phyloP scores from a whole-genome alignment of 2,329 filamentous ascomycete genomes.

The Venturia pyrina region DNA sequence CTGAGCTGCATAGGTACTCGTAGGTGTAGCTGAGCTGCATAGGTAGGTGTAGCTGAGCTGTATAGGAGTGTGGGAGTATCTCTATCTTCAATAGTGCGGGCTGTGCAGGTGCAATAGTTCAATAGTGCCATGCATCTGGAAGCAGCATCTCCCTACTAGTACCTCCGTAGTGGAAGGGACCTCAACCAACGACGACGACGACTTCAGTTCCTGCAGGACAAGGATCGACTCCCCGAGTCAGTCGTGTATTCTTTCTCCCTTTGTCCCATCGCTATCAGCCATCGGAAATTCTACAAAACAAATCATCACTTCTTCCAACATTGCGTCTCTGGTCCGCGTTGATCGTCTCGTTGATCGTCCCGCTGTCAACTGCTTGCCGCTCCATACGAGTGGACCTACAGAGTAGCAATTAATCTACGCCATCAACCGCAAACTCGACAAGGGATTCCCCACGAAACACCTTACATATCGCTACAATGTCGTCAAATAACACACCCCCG shows the following conservation, averaged over 20 bases:
- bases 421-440: background rate
- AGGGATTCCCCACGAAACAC: background rate
- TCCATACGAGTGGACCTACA: background rate
- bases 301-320: background rate
- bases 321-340: background rate
- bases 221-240: background rate
- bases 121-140: constrained; percentile 2
- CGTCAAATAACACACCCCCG: background rate
- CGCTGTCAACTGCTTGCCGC: background rate
- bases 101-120: background rate
- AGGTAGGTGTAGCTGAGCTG: background rate
- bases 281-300: background rate
- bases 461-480: background rate
- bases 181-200: background rate
- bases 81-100: background rate
- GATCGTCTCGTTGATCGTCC: background rate
- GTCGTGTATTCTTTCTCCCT: background rate
- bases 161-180: no score
- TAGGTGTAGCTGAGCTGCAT: no score
- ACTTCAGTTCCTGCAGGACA: background rate
- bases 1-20: no score
- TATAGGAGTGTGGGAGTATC: background rate
- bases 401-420: background rate
- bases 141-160: background rate
- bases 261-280: no score